Conservation (phyloP, 805 yeast species). For the Wickerhamiella dianesei region DNA sequence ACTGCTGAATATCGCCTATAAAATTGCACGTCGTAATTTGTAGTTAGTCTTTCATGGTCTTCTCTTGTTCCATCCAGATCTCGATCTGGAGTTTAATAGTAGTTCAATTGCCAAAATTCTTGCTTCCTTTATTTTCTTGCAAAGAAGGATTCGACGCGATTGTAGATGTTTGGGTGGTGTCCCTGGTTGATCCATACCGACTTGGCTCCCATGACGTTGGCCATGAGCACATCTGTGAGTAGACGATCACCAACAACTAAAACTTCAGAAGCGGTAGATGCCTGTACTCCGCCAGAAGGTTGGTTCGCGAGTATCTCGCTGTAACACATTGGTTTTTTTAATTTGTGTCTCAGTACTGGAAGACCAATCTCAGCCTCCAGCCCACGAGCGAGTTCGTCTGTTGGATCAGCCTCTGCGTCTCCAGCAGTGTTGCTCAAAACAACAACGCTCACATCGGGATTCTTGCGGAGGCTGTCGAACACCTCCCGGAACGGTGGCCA, state of each 20-base stretch:
- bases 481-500: constrained; percentile 54
- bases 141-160: constrained; percentile 16
- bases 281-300: constrained; percentile 32
- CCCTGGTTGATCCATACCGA: constrained; percentile 79
- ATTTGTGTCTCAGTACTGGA: constrained; percentile 24
- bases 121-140: background rate
- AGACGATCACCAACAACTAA: constrained; percentile 85
- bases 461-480: constrained; percentile 37
- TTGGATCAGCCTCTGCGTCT: constrained; percentile 51
- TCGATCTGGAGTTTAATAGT: too few relatives aligned
- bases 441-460: constrained; percentile 40
- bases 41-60: too few relatives aligned
- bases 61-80: too few relatives aligned
- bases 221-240: constrained; percentile 86
- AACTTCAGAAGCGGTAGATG: constrained; percentile 41
- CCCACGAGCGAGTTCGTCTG: constrained; percentile 42
- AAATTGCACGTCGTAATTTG: too few relatives aligned
- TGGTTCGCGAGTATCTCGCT: constrained; percentile 54
- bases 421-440: constrained; percentile 94
- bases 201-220: constrained; percentile 79
- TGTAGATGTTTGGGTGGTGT: constrained; percentile 30
- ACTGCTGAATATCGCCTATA: background rate
- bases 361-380: constrained; percentile 43
- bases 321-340: constrained; percentile 31
- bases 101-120: too few relatives aligned